Percentiles rank a stretch among this genome's conserved stretches.
phyloP scores from a whole-genome alignment of 495 filamentous ascomycete genomes.

The Aspergillus taichungensis region DNA sequence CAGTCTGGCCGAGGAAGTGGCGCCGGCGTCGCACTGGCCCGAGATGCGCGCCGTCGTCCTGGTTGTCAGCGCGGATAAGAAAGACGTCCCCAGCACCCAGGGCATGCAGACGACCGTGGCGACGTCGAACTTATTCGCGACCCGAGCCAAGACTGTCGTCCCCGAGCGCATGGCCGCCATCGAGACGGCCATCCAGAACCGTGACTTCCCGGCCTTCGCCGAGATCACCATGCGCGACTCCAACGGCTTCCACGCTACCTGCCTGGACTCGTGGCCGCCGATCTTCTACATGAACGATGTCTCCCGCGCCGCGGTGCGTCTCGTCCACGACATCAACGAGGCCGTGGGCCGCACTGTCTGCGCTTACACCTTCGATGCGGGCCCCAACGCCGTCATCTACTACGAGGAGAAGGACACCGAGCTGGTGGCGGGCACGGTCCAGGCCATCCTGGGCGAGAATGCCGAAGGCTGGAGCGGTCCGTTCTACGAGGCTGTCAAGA shows the following conservation, averaged over 20 bases:
- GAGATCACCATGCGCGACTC: slow-evolving; percentile 90
- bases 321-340: slow-evolving; percentile 81
- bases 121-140: slow-evolving; percentile 72
- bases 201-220: slow-evolving; percentile 81
- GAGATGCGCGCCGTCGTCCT: slow-evolving; percentile 86
- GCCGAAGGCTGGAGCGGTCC: slow-evolving; percentile 56
- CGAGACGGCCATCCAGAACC: slow-evolving; percentile 65
- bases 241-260: slow-evolving; percentile 93
- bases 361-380: slow-evolving; percentile 96
- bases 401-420: slow-evolving; percentile 70
- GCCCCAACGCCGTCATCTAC: slow-evolving; percentile 94
- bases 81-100: slow-evolving; percentile 80
- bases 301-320: slow-evolving; percentile 69
- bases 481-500: slow-evolving; percentile 38
- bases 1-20: slow-evolving; percentile 76
- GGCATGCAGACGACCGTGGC: slow-evolving; percentile 96
- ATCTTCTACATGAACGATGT: slow-evolving; percentile 99
- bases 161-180: slow-evolving; percentile 79
- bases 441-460: slow-evolving; percentile 35
- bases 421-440: slow-evolving; percentile 63
- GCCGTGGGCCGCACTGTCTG: slow-evolving; percentile 63
- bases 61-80: slow-evolving; percentile 87
- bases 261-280: slow-evolving; percentile 87
- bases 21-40: slow-evolving; percentile 82
- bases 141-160: slow-evolving; percentile 63